Conservation (phyloP, 2,329 filamentous ascomycete genomes). For the Fusarium sp. region DNA sequence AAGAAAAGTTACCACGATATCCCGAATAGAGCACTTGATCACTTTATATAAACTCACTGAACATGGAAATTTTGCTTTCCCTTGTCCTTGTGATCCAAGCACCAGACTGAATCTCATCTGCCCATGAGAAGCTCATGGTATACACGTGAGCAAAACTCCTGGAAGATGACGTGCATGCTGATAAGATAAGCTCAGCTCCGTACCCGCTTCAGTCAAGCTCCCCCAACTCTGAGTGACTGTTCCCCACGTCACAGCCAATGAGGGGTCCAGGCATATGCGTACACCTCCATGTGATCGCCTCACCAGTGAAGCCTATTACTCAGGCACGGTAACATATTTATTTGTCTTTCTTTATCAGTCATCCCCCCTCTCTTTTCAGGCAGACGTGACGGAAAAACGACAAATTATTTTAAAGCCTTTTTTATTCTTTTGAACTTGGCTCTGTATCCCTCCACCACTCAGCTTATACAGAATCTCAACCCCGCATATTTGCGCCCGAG, state of each 20-base stretch:
- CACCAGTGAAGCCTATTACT: constrained; percentile 29
- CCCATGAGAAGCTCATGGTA: not conserved
- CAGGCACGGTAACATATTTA: not conserved
- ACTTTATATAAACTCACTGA: not conserved
- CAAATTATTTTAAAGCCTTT: not conserved
- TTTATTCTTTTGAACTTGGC: not conserved
- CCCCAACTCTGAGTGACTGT: constrained; percentile 3
- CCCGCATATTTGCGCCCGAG: constrained; percentile 16
- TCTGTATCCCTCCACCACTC: not conserved
- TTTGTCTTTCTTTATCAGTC: constrained; percentile 18
- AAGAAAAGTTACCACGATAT: constrained; percentile 16
- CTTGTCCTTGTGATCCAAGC: constrained; percentile 16
- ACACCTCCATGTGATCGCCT: constrained; percentile 46
- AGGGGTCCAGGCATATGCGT: constrained; percentile 21
- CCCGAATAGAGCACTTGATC: not conserved
- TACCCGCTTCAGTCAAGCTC: not conserved
- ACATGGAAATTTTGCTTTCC: not conserved
- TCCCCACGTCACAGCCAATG: constrained; percentile 27
- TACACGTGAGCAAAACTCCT: constrained; percentile 21
- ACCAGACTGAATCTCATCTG: constrained; percentile 4
- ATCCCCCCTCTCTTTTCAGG: constrained; percentile 1
- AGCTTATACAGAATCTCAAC: constrained; percentile 9
- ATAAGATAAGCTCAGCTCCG: constrained; percentile 25
- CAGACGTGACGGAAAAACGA: constrained; percentile 5
- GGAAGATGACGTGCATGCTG: constrained; percentile 29